These are phyloP conservation scores for Colletotrichum musae DNA, from an alignment of 2,329 filamentous ascomycete genomes.

Conservation along the genomic window DNA sequence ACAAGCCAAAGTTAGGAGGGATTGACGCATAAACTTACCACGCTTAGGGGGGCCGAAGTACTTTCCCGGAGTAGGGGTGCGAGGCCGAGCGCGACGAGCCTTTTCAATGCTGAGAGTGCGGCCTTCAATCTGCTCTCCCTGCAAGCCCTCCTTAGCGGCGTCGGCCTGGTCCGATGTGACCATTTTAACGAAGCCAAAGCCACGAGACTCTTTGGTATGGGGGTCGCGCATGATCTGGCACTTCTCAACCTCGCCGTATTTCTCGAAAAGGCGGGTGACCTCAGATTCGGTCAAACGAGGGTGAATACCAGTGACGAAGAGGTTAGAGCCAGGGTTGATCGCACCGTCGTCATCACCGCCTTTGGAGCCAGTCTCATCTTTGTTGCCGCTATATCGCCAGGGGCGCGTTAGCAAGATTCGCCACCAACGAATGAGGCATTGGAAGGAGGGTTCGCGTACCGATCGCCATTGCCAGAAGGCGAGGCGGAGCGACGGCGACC, in stretches of 20 bases:
- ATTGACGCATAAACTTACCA: slow-evolving; percentile 71
- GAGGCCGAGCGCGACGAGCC: slow-evolving; percentile 92
- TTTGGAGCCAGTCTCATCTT: slow-evolving; percentile 66
- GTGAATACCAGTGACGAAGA: slow-evolving; percentile 98
- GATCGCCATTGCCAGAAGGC: slow-evolving; percentile 68
- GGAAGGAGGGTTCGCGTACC: slow-evolving; percentile 54
- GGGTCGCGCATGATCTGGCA: slow-evolving; percentile 99
- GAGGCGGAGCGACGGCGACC: slow-evolving; percentile 74
- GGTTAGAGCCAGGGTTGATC: slow-evolving; percentile 94
- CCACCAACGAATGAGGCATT: background rate
- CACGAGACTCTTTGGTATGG: slow-evolving; percentile 97
- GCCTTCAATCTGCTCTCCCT: slow-evolving; percentile 95
- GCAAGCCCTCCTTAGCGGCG: slow-evolving; percentile 94
- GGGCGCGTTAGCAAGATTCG: background rate
- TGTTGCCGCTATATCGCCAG: slow-evolving; percentile 57
- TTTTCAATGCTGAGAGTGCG: slow-evolving; percentile 99
- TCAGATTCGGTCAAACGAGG: slow-evolving; percentile 91
- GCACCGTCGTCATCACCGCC: slow-evolving; percentile 82
- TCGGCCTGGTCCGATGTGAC: slow-evolving; percentile 94
- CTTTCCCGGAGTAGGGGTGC: slow-evolving; percentile 97
- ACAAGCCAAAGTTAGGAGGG: background rate
- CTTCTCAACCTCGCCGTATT: slow-evolving; percentile 98
- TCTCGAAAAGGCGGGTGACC: slow-evolving; percentile 95
- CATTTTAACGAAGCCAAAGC: slow-evolving; percentile 99
- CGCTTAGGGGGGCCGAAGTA: slow-evolving; percentile 99